Base-by-base conservation (phyloP, 2,329 filamentous ascomycete genomes). In the Fusarium armeniacum region DNA sequence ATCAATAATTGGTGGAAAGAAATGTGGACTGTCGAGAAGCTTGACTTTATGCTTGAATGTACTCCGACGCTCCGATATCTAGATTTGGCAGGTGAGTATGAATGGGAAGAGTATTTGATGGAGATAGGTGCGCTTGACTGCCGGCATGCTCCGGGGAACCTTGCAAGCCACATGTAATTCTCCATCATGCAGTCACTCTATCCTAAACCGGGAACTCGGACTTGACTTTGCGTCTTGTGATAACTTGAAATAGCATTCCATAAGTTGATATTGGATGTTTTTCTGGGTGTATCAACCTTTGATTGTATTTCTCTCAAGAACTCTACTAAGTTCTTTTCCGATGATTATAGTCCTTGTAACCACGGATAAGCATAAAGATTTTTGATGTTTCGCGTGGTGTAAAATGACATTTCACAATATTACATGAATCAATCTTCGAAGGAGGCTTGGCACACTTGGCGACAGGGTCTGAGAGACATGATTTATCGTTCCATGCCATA, bases 41-140 rank as follows among this genome's bases (percentile, higher is more conserved):
- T 64, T 64, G 22, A 45, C 5, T 58, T 58, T 64, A 64, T 64
- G 61, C 59, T 64, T 64, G 57, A 64, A 30, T 20, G 24, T 6
- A 9, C n/a, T 45, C 59, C 61, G 59, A 45, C 3, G 44, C 51
- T 64, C 61, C 61, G 61, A 26, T 4, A 22, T n/a, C 59, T 58
- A 1, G 1, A 64, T 50, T 10, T 2, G 59, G 59, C n/a, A 64
- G 61, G 61, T 64, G 22, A 22, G 5, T 26, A 4, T 38, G 2
- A 22, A 13, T 22, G 20, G 7, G 13, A 5, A 13, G 5, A 0
- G 9, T 5, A 13, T 4, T 22, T 4, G 7, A 44, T 22, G 32
- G 20, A 51, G 54, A 62, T 62, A 62, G 58, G 58, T 33, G 54
- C 54, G 58, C 54, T 58, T 61, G 16, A 16, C 12, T 32, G 9